A percentile compares a stretch with the other conserved stretches of the same genome.
Conservation (phyloP, 2,329 filamentous ascomycete genomes). For the Monosporascus sp. region DNA sequence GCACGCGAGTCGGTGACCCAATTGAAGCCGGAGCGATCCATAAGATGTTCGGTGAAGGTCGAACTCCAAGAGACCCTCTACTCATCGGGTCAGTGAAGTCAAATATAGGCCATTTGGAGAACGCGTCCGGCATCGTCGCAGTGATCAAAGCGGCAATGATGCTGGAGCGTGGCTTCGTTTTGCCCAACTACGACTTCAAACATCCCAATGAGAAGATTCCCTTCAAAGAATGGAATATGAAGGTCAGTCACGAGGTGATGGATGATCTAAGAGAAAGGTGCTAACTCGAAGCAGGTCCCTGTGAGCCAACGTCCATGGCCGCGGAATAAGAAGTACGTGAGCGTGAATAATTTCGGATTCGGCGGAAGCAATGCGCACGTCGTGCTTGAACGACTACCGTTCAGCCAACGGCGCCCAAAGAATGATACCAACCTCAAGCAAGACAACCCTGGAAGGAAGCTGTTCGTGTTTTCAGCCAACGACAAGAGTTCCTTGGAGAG, state of each 20-base stretch:
- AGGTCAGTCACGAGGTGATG: slow-evolving; percentile 11
- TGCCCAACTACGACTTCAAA: slow-evolving; percentile 46
- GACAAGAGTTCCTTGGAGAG: slow-evolving; percentile 32
- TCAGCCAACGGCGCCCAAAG: slow-evolving; percentile 23
- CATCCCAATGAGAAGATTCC: slow-evolving; percentile 43
- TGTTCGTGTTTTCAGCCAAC: slow-evolving; percentile 40
- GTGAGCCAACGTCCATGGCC: slow-evolving; percentile 40
- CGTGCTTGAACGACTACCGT: slow-evolving; percentile 29
- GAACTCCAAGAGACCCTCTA: slow-evolving; percentile 35
- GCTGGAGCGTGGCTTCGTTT: slow-evolving; percentile 44
- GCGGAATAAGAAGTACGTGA: slow-evolving; percentile 42
- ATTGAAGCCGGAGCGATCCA: slow-evolving; percentile 47
- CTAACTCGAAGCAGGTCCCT: slow-evolving; percentile 30
- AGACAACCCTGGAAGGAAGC: slow-evolving; percentile 25
- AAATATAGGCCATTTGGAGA: slow-evolving; percentile 48
- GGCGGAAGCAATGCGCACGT: slow-evolving; percentile 26
- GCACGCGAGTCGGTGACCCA: slow-evolving; percentile 50
- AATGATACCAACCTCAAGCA: slow-evolving; percentile 29
- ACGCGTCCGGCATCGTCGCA: slow-evolving; percentile 44
- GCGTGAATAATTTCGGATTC: slow-evolving; percentile 29
- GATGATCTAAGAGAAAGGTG: background rate
- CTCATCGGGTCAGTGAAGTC: slow-evolving; percentile 46
- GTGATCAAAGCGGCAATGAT: slow-evolving; percentile 48
- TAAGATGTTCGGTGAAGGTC: slow-evolving; percentile 35
- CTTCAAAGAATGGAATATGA: slow-evolving; percentile 44